Percentiles rank a stretch among this genome's conserved stretches.
Conservation (phyloP, 2,329 filamentous ascomycete genomes). For the Phoma sp. region DNA sequence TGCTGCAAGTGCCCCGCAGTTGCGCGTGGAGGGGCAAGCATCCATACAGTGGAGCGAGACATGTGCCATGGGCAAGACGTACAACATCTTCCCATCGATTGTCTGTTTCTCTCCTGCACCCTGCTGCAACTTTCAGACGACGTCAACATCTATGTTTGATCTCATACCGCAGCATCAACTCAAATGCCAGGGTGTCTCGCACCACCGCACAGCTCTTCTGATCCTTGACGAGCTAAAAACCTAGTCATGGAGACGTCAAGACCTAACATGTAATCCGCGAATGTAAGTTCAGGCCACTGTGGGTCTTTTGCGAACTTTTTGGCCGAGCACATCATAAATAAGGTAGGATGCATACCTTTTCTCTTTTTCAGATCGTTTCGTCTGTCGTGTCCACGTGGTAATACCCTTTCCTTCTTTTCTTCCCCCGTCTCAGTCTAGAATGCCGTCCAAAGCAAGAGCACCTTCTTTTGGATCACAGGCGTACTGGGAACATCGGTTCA, state of each 20-base stretch:
- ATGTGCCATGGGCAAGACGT: neutral
- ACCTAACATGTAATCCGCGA: conserved; percentile 2
- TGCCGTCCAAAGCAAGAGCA: conserved; percentile 14
- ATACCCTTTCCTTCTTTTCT: neutral
- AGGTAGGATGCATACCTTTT: neutral
- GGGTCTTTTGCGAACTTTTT: neutral
- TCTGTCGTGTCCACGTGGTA: neutral
- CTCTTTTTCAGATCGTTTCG: neutral
- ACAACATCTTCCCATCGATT: neutral
- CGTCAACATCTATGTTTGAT: too few relatives aligned
- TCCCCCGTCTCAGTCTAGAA: neutral
- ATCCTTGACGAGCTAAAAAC: neutral
- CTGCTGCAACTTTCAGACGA: too few relatives aligned
- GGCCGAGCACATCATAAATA: neutral
- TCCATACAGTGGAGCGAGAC: neutral
- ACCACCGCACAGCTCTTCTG: neutral
- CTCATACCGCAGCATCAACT: too few relatives aligned
- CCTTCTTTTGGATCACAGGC: conserved; percentile 44
- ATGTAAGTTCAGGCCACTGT: neutral
- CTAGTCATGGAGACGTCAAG: neutral
- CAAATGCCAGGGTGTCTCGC: too few relatives aligned
- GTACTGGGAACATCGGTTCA: conserved; percentile 50
- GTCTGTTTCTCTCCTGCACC: too few relatives aligned
- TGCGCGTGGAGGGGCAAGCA: conserved; percentile 13
- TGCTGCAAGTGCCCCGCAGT: conserved; percentile 11